These are phyloP conservation scores for Syzygium syzygioides DNA, from an alignment of 441 rosid species.

Conservation along the genomic window DNA sequence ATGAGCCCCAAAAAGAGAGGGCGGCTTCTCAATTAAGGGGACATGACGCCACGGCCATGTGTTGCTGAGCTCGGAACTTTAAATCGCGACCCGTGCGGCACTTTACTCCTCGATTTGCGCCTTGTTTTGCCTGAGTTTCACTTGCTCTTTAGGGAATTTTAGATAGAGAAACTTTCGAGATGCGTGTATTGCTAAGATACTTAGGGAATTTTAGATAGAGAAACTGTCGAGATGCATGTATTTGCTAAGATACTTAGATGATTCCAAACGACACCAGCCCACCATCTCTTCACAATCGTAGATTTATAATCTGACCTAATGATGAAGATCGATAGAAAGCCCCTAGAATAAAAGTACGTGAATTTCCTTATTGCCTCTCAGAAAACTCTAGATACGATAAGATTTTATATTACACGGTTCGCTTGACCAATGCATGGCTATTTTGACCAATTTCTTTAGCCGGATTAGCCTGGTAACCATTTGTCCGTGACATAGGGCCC, in stretches of 20 bases:
- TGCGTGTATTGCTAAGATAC: neutral
- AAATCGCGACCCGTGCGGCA: neutral
- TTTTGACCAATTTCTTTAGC: neutral
- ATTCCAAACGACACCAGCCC: neutral
- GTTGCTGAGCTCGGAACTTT: neutral
- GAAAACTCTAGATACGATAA: fast-evolving
- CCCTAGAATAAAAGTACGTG: neutral
- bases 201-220: no score
- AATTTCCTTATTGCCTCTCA: fast-evolving
- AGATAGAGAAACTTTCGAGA: neutral
- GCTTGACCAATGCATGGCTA: neutral
- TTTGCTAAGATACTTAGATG: neutral
- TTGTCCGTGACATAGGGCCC: fast-evolving
- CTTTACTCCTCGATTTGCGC: neutral
- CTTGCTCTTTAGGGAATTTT: neutral
- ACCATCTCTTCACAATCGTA: neutral
- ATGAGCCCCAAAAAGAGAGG: neutral
- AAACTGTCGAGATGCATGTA: no score
- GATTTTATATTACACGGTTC: fast-evolving
- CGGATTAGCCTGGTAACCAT: neutral
- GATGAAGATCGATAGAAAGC: neutral
- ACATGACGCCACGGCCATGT: neutral
- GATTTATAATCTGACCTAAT: neutral
- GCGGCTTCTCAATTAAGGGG: neutral
- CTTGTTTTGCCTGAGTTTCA: neutral